Base-by-base conservation (phyloP, 129 eudicot species). In the Saposhnikovia divaricata region DNA sequence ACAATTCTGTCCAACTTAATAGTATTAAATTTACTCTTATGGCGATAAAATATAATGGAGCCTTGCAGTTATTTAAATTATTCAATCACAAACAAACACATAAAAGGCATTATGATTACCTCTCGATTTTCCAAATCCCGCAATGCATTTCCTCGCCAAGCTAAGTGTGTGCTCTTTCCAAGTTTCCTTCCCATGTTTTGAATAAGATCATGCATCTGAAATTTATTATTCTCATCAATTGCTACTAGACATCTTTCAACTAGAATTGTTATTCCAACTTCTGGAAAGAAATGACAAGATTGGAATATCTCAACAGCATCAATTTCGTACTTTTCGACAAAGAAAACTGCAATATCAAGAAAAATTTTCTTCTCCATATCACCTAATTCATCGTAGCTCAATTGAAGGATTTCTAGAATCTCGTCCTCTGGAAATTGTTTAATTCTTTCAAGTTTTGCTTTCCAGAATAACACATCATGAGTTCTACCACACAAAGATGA, bases 281-380 rank as follows among this genome's bases (percentile, higher is more conserved):
- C 37, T 0, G 83, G 18, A 50, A 15, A 31, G 61, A 28, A 63
- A 38, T 3, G 40, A 53, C 50, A 57, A 23, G 68, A 38, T 18
- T 57, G 18, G 3, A 57, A 38, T 38, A 76, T 50, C 2, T 48
- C 11, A 76, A 8, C 3, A 6, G 66, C 65, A 6, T 76, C 63
- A 34, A 1, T 14, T 76, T 50, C 31, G 15, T 28, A 14, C 44
- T 25, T 18, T 50, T 68, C 79, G 7, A 76, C 6, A 0, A 76
- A 76, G 13, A 28, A 50, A 27, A 72, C 76, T 21, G 81, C 83
- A 68, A 82, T 78, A 15, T 78, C 66, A 2, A 82, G 78, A 39
- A 82, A 76, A 31, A 76, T 9, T 76, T 38, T 1, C 13, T 55
- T 51, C 15, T 0, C 37, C 0, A 27, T 55, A 0, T 74, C 50